phyloP scores from a whole-genome alignment of 306 rosid genomes.

The Adenanthera pavonina region DNA sequence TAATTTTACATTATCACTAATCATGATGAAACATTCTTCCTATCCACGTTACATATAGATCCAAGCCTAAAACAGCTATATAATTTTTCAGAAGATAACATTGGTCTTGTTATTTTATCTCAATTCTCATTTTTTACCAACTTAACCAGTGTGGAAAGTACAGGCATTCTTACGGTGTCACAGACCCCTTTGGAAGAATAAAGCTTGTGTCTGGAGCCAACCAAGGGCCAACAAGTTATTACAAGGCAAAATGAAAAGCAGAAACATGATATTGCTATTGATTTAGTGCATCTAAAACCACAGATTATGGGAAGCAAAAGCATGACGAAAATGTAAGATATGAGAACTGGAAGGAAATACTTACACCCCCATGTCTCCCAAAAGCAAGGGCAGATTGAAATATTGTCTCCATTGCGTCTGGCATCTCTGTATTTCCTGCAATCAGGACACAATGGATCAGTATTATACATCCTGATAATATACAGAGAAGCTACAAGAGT shows the following conservation, averaged over 20 bases:
- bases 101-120: not conserved
- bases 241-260: constrained; percentile 7
- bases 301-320: constrained; percentile 10
- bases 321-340: constrained; percentile 33
- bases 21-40: constrained; percentile 13
- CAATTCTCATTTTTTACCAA: not conserved
- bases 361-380: constrained; percentile 92
- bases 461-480: constrained; percentile 4
- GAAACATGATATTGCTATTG: constrained; percentile 21
- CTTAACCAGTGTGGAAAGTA: not conserved
- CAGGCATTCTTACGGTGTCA: not conserved
- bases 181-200: not conserved
- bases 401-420: constrained; percentile 98
- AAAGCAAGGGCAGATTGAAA: constrained; percentile 94
- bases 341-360: constrained; percentile 45
- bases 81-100: not conserved
- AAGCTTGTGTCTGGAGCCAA: constrained; percentile 6
- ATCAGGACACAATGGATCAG: constrained; percentile 40
- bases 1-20: not conserved
- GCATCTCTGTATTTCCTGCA: constrained; percentile 91
- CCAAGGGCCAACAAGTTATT: constrained; percentile 4
- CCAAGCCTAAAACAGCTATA: not conserved
- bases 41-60: not conserved
- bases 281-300: constrained; percentile 13
- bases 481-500: constrained; percentile 31